Percentiles rank a stretch among this genome's conserved stretches.
Conservation (phyloP, 495 filamentous ascomycete species). For the Aspergillus taichungensis region DNA sequence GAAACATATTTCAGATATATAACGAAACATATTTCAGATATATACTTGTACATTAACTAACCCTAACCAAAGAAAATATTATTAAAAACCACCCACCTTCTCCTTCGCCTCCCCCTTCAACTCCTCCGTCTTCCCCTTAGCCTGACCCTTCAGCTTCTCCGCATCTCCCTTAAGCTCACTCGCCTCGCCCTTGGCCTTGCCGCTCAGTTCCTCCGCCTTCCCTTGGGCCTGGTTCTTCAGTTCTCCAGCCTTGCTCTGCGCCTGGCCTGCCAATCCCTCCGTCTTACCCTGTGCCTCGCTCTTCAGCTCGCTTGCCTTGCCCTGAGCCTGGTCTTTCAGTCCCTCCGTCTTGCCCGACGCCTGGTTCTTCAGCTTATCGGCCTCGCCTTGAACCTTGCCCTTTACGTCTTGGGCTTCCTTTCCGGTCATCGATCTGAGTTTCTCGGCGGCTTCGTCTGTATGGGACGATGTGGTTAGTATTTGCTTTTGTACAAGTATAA, state of each 20-base stretch:
- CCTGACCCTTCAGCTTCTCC: conserved; percentile 29
- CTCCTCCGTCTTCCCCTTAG: conserved; percentile 36
- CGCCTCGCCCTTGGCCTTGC: conserved; percentile 31
- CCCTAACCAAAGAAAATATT: too few species aligned
- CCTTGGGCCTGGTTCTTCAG: conserved; percentile 5
- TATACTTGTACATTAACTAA: too few species aligned
- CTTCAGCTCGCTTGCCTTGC: conserved; percentile 32
- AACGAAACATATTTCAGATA: too few species aligned
- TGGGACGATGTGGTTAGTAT: background rate
- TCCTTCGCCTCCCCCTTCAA: conserved; percentile 30
- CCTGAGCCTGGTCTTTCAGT: conserved; percentile 31
- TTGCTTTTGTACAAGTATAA: background rate
- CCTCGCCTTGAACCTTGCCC: conserved; percentile 23
- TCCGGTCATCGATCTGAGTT: conserved; percentile 18
- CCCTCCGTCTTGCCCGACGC: conserved; percentile 35
- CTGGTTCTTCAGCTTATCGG: conserved; percentile 23
- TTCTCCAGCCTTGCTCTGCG: too few species aligned
- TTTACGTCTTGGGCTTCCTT: conserved; percentile 13
- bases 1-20: too few species aligned
- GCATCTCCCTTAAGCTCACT: conserved; percentile 34
- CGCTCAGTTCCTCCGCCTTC: conserved; percentile 26
- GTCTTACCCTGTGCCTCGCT: conserved; percentile 32
- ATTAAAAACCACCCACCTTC: conserved; percentile 10
- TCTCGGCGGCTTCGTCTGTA: conserved; percentile 37
- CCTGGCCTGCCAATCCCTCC: too few species aligned